Base-by-base conservation (phyloP, 805 yeast genomes). In the Nakazawaea laoshanensis region DNA sequence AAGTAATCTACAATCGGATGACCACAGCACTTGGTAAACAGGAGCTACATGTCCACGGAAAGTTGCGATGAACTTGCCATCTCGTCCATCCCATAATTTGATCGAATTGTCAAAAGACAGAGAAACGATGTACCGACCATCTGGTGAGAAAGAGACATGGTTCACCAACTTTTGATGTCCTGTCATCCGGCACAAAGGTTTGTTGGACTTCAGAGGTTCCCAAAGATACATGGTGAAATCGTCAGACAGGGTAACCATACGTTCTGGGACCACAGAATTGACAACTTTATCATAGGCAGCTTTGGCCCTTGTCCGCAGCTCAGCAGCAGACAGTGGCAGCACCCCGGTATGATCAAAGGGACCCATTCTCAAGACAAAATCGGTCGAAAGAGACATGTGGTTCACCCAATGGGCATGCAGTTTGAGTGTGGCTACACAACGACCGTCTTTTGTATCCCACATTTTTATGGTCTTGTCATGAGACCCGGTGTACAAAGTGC, bases 401-500 rank as follows among this genome's bases (percentile, higher is more conserved):
- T 92, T 92, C 30, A 92, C 92, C 98, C 98, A 92, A 59, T 92
- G 98, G 2, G 94, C 96, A 53, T 92, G 98, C 27, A 92, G 71
- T 52, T 77, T 78, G 43, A 92, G 61, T 3, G 86, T 77, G 51
- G 83, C 85, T 21, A 82, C 65, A 44, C 94, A 74, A 44, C 71
- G 73, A 19, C 96, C 97, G 30, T 70, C 72, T 26, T 67, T 61
- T 4, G 84, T 74, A 48, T 84, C 89, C 98, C 98, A 92, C 1
- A 83, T 84, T 54, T 78, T 81, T 42, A 92, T 80, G 4, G 96
- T 83, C 51, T 88, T 89, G 56, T 92, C 98, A 50, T 92, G 97
- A 7, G 96, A 87, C 1, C 84, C 88, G 20, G 94, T 75, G 55
- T 88, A 92, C 22, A 92, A 66, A 13, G 80, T 65, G 33, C 87